A percentile compares a stretch with the other conserved stretches of the same genome.
Conservation (phyloP, 805 yeast species). For the Myxozyma udenii region DNA sequence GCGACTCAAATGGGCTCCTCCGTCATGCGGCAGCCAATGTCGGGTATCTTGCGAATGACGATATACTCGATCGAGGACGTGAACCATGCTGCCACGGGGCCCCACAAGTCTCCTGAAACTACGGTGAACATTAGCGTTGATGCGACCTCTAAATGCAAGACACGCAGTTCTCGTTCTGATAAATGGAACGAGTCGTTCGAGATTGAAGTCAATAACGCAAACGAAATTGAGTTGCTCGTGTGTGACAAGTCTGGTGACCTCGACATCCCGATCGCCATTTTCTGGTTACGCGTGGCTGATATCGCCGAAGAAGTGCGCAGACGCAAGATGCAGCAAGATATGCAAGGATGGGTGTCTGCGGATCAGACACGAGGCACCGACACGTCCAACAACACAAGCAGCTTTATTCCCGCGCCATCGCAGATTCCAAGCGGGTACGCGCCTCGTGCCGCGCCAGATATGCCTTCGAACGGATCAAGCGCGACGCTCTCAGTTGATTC, state of each 20-base stretch:
- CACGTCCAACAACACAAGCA: neutral
- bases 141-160: conserved; percentile 76
- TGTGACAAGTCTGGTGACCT: conserved; percentile 65
- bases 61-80: conserved; percentile 79
- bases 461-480: neutral
- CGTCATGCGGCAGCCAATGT: conserved; percentile 69
- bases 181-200: conserved; percentile 81
- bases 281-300: conserved; percentile 88
- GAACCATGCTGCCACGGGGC: conserved; percentile 79
- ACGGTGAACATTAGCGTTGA: conserved; percentile 77
- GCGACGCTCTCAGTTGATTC: neutral
- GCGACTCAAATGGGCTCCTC: conserved; percentile 25
- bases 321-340: conserved; percentile 72
- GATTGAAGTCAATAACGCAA: conserved; percentile 81
- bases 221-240: conserved; percentile 84
- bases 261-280: conserved; percentile 81
- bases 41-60: conserved; percentile 75
- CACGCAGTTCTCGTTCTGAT: conserved; percentile 71
- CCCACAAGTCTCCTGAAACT: conserved; percentile 77
- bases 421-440: neutral
- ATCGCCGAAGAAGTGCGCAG: conserved; percentile 93
- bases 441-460: neutral
- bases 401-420: neutral
- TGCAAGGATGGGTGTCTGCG: conserved; percentile 89
- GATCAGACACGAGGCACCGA: conserved; percentile 26